Percentiles rank a stretch among this genome's conserved stretches.
phyloP scores from a whole-genome alignment of 257 asterid species.

The Nicotiana knightiana region DNA sequence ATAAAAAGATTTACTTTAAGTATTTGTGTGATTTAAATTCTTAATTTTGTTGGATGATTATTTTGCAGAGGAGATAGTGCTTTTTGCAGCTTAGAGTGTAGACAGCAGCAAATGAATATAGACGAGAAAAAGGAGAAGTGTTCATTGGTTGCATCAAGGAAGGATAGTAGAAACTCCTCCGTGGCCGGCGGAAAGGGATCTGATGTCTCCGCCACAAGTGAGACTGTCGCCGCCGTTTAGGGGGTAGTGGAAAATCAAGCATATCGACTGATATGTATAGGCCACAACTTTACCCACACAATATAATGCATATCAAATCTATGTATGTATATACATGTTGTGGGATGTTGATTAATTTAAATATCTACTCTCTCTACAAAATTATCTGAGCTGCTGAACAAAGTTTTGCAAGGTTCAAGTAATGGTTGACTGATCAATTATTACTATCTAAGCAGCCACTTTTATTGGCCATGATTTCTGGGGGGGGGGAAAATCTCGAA shows the following conservation, averaged over 20 bases:
- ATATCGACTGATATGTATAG: neutral
- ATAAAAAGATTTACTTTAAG: neutral
- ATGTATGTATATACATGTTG: slow-evolving; percentile 3
- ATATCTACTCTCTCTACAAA: neutral
- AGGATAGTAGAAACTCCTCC: neutral
- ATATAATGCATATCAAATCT: neutral
- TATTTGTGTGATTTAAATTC: neutral
- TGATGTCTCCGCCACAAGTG: slow-evolving; percentile 1
- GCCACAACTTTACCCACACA: neutral
- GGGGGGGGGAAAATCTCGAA: neutral
- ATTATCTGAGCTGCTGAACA: neutral
- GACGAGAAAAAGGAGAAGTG: slow-evolving; percentile 11
- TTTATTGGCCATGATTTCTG: neutral
- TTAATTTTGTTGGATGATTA: neutral
- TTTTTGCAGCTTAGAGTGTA: slow-evolving; percentile 13
- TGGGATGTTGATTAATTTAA: neutral
- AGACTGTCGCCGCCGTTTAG: slow-evolving; percentile 2
- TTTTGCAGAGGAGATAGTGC: slow-evolving; percentile 13
- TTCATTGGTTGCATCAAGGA: neutral
- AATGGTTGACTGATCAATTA: neutral
- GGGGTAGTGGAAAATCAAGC: neutral
- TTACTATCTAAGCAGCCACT: neutral
- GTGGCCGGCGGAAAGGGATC: slow-evolving; percentile 8
- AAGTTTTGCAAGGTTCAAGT: neutral
- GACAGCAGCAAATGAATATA: slow-evolving; percentile 8